Evolutionary conservation across 352 stramenopile species (phyloP).

Genomic region (Pythium monospermum): DNA sequence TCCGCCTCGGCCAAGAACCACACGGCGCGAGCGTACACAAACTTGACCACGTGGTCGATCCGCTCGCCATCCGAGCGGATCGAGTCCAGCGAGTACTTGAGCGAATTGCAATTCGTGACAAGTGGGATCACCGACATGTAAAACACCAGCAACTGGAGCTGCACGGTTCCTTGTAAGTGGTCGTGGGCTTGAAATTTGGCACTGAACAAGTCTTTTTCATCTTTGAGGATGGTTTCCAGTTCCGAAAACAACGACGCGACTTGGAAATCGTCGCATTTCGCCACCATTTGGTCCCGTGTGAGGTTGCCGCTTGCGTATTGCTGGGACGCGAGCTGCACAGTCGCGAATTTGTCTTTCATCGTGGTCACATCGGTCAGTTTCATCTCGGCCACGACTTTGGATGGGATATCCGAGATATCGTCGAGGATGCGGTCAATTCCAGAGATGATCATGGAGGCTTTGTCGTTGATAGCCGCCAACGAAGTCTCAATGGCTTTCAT

Average conservation of each 20-base stretch:
- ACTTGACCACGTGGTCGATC: slow-evolving; percentile 23
- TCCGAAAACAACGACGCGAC: slow-evolving; percentile 36
- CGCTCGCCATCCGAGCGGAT: slow-evolving; percentile 25
- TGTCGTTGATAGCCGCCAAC: slow-evolving; percentile 23
- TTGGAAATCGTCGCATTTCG: slow-evolving; percentile 48
- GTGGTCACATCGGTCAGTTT: slow-evolving; percentile 33
- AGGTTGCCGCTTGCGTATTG: slow-evolving; percentile 33
- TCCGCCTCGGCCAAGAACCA: slow-evolving; percentile 31
- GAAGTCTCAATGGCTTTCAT: slow-evolving; percentile 25
- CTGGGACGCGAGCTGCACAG: slow-evolving; percentile 25
- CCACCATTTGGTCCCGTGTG: slow-evolving; percentile 31
- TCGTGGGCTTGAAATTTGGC: slow-evolving; percentile 30
- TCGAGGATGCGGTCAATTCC: slow-evolving; percentile 32
- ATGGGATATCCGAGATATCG: slow-evolving; percentile 31
- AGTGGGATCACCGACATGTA: slow-evolving; percentile 42
- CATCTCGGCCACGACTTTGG: slow-evolving; percentile 44
- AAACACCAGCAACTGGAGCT: slow-evolving; percentile 34
- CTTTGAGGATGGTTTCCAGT: slow-evolving; percentile 39
- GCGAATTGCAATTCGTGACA: slow-evolving; percentile 42
- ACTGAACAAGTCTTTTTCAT: slow-evolving; percentile 30
- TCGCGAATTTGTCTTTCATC: slow-evolving; percentile 49
- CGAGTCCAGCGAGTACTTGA: slow-evolving; percentile 44
- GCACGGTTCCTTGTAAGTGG: slow-evolving; percentile 19
- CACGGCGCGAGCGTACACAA: slow-evolving; percentile 17
- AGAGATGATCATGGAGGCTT: slow-evolving; percentile 25